These are phyloP conservation scores for Candida palmyrensis DNA, from an alignment of 805 yeast genomes.

Conservation along the genomic window DNA sequence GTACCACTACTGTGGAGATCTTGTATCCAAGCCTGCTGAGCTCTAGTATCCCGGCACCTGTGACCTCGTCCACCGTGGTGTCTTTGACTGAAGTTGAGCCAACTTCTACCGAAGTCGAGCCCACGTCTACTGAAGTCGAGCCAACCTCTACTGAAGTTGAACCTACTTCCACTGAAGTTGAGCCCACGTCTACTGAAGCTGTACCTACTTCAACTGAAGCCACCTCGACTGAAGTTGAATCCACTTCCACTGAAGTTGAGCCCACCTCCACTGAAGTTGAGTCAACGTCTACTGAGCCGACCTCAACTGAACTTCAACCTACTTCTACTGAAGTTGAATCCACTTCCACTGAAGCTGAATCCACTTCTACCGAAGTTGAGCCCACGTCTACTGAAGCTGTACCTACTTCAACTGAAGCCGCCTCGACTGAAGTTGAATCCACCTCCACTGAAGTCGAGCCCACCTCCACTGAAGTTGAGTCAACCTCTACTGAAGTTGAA, in stretches of 20 bases:
- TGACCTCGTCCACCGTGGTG: background rate
- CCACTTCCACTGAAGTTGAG: background rate
- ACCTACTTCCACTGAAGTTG: background rate
- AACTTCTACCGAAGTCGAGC: too few species aligned
- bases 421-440: too few species aligned
- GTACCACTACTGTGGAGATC: background rate
- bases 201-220: slow-evolving; percentile 1
- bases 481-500: too few species aligned
- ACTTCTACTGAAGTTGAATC: too few species aligned
- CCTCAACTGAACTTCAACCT: too few species aligned
- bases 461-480: too few species aligned
- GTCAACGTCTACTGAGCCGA: too few species aligned
- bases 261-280: slow-evolving; percentile 1
- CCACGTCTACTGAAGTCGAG: background rate
- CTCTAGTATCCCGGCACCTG: background rate
- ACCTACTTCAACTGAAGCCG: too few species aligned
- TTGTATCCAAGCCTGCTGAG: background rate
- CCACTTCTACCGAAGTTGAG: too few species aligned
- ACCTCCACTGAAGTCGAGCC: too few species aligned
- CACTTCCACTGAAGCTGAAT: too few species aligned
- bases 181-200: slow-evolving; percentile 5
- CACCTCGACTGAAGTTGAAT: slow-evolving; percentile 1
- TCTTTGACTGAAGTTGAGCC: background rate
- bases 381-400: too few species aligned
- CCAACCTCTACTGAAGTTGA: background rate